phyloP scores from a whole-genome alignment of 1,284 basidiomycete species.

The Porphyrellus sp. region DNA sequence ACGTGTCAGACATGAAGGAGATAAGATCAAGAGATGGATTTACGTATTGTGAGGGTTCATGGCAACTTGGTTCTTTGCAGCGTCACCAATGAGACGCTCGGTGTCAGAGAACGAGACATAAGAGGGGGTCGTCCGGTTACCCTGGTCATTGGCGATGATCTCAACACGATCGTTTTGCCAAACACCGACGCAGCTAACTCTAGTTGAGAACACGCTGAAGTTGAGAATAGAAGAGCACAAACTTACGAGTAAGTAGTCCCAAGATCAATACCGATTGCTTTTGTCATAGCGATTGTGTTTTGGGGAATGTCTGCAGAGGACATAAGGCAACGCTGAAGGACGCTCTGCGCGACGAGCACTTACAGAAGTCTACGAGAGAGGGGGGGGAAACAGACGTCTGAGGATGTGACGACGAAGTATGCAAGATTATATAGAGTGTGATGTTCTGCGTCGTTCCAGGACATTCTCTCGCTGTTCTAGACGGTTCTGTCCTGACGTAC shows the following conservation, averaged over 20 bases:
- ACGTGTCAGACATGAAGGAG: conserved; percentile 5
- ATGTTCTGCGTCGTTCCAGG: conserved; percentile 39
- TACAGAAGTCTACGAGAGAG: conserved; percentile 17
- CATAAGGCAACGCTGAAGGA: background rate
- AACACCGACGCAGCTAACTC: conserved; percentile 78
- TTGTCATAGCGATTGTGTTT: conserved; percentile 45
- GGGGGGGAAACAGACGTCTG: conserved; percentile 11
- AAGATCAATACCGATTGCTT: conserved; percentile 92
- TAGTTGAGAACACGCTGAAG: background rate
- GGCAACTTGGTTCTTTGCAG: conserved; percentile 93
- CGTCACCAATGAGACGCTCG: conserved; percentile 94
- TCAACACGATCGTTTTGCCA: conserved; percentile 99
- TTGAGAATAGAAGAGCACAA: background rate
- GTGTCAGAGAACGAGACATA: conserved; percentile 92
- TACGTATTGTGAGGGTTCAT: conserved; percentile 81
- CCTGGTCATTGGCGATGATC: conserved; percentile 97
- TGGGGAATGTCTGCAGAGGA: conserved; percentile 4
- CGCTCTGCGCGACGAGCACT: conserved; percentile 10
- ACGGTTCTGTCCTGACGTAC: conserved; percentile 34
- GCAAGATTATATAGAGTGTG: conserved; percentile 35
- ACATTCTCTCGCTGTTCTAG: conserved; percentile 38
- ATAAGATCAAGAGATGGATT: conserved; percentile 23
- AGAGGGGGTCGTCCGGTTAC: conserved; percentile 94
- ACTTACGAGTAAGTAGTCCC: conserved; percentile 84
- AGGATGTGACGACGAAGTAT: background rate